Evolutionary conservation across 495 filamentous ascomycete genomes (phyloP), one percentile per base, ranked within the genome.

Genomic region (Penicillium canescens): DNA sequence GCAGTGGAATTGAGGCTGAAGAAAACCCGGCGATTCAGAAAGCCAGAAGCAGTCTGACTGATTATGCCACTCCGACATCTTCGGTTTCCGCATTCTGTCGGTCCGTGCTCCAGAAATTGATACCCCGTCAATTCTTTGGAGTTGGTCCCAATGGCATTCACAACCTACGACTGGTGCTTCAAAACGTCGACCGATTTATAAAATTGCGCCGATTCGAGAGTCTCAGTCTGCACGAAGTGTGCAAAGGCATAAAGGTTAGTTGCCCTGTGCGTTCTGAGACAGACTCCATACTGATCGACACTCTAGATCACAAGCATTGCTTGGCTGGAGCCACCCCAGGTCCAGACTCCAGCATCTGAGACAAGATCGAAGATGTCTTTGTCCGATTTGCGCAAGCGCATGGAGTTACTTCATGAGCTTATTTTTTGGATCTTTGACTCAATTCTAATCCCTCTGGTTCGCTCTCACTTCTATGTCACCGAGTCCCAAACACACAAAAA

Each of bases 391-490:
- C 68, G 76, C 20, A 97, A 97, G 71, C 86, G 94, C 7, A 77
- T 66, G 14, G 88, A 96, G 64, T 75, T 98, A 5, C 81, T 96
- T 28, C 70, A 83, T 42, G 94, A 98, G 62, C 85, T 97, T 49
- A 56, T 97, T 0, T 98, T 96, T 71, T 98, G 92, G 68, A 54
- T 96, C 2, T 92, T 98, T 57, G 93, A 98, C 60, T 96, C 91
- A 0, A 75, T 98, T 24, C 60, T 98, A 14, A 90, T 97, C 55
- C 94, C 94, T 6, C 81, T 98, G 1, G 80, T 98, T 44, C 85
- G 90, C 13, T 80, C 81, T 18, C 89, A 94, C 61, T 98, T 98
- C 58, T 90, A 98, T 59, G 90, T 97, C 21, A 98, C 94, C 1
- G 94, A 98, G 67, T 93, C 91, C 2, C 90, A 84, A 57, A 73